Conservation (phyloP, 2,329 filamentous ascomycete genomes). For the Podosphaera aphanis region DNA sequence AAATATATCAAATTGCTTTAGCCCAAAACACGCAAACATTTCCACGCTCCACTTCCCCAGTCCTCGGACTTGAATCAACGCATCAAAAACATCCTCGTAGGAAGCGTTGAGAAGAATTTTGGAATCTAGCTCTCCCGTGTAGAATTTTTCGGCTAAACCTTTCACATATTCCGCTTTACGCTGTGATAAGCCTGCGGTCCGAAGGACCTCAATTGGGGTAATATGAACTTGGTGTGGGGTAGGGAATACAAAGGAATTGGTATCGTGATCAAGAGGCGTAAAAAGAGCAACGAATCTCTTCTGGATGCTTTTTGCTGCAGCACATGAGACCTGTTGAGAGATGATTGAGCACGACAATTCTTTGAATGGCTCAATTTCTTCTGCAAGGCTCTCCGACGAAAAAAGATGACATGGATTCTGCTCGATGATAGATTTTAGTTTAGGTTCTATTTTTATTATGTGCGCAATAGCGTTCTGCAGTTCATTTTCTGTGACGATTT, state of each 20-base stretch:
- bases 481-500: neutral
- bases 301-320: slow-evolving; percentile 75
- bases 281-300: slow-evolving; percentile 64
- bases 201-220: slow-evolving; percentile 40
- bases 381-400: slow-evolving; percentile 56
- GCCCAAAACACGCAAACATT: slow-evolving; percentile 93
- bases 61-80: slow-evolving; percentile 64
- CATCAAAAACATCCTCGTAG: slow-evolving; percentile 69
- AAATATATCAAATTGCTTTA: slow-evolving; percentile 89
- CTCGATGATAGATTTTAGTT: slow-evolving; percentile 48
- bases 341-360: slow-evolving; percentile 71
- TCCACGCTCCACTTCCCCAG: slow-evolving; percentile 81
- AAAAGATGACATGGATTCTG: slow-evolving; percentile 59
- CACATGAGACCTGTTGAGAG: slow-evolving; percentile 84
- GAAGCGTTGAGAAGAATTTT: slow-evolving; percentile 52
- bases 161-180: slow-evolving; percentile 89
- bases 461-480: slow-evolving; percentile 45
- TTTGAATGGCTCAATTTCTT: slow-evolving; percentile 73
- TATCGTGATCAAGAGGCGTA: slow-evolving; percentile 17
- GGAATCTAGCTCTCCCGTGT: slow-evolving; percentile 48
- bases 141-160: slow-evolving; percentile 66
- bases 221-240: slow-evolving; percentile 47
- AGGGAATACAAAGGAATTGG: slow-evolving; percentile 32
- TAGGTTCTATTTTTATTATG: slow-evolving; percentile 48
- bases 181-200: slow-evolving; percentile 72